These are phyloP conservation scores for Pseudogymnoascus sp. DNA, from an alignment of 2,329 filamentous ascomycete species.

Conservation along the genomic window DNA sequence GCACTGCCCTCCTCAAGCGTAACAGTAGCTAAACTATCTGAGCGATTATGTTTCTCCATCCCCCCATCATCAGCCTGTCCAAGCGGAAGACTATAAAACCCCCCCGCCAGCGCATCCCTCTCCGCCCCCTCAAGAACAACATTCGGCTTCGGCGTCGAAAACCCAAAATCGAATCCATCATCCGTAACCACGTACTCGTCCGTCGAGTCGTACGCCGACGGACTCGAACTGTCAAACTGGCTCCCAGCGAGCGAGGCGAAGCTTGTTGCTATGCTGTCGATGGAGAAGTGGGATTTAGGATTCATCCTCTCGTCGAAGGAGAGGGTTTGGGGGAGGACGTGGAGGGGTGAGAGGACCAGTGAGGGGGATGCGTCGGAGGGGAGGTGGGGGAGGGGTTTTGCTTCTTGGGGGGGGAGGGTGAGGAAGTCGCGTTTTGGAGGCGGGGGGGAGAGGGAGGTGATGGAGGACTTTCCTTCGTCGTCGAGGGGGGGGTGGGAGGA, in stretches of 20 bases:
- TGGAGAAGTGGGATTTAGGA: constrained; percentile 22
- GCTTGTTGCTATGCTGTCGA: constrained; percentile 22
- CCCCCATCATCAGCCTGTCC: background rate
- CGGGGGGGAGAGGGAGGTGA: constrained; percentile 23
- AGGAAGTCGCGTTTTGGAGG: constrained; percentile 10
- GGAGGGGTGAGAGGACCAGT: constrained; percentile 15
- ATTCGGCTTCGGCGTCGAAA: background rate
- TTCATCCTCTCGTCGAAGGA: constrained; percentile 13
- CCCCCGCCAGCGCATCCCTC: background rate
- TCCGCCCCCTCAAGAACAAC: background rate
- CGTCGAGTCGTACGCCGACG: constrained; percentile 17
- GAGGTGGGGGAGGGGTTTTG: constrained; percentile 24
- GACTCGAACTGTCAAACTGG: constrained; percentile 17
- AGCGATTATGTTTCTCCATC: background rate
- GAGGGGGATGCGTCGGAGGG: constrained; percentile 14
- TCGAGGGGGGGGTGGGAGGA: constrained; percentile 16
- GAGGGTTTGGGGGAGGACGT: constrained; percentile 10
- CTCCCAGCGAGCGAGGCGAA: constrained; percentile 21
- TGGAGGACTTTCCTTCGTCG: constrained; percentile 15
- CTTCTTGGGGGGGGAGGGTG: constrained; percentile 11
- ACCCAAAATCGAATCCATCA: constrained; percentile 20
- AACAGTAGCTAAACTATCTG: constrained; percentile 9
- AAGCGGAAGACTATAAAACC: background rate
- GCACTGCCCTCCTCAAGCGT: constrained; percentile 16
- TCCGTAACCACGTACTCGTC: constrained; percentile 10